phyloP scores from a whole-genome alignment of 495 filamentous ascomycete species.

The Neurospora sp. region DNA sequence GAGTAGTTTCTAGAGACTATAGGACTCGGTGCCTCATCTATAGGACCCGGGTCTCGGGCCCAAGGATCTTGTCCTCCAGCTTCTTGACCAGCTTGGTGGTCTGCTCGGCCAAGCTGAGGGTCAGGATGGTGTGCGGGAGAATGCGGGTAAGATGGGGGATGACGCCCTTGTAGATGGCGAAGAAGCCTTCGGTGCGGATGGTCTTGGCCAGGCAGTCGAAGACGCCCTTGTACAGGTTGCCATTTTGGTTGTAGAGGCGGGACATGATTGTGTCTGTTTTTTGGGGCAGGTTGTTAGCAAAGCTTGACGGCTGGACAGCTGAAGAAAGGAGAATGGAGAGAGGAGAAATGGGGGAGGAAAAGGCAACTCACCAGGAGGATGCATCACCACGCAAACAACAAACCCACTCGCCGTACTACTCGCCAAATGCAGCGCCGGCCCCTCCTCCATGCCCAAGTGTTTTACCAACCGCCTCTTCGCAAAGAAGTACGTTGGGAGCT shows the following conservation, averaged over 20 bases:
- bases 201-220: slow-evolving; percentile 91
- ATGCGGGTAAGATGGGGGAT: slow-evolving; percentile 92
- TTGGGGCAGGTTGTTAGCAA: not conserved
- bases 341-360: not conserved
- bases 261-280: slow-evolving; percentile 90
- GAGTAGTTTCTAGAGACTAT: not conserved
- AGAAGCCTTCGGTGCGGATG: slow-evolving; percentile 75
- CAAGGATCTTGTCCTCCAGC: slow-evolving; percentile 57
- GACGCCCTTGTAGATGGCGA: slow-evolving; percentile 98
- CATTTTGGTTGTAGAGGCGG: slow-evolving; percentile 97
- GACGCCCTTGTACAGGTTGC: slow-evolving; percentile 85
- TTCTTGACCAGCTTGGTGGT: slow-evolving; percentile 84
- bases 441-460: slow-evolving; percentile 83
- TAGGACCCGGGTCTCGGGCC: slow-evolving; percentile 22
- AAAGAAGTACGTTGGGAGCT: slow-evolving; percentile 97
- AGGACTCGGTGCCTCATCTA: not conserved
- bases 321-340: not conserved
- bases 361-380: slow-evolving; percentile 67
- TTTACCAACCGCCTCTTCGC: slow-evolving; percentile 76
- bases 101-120: slow-evolving; percentile 88
- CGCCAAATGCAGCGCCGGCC: slow-evolving; percentile 76
- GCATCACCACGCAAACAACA: slow-evolving; percentile 96
- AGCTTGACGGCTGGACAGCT: not conserved
- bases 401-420: slow-evolving; percentile 88
- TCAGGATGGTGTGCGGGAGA: slow-evolving; percentile 88